Percentiles rank a stretch among this genome's conserved stretches.
Evolutionary conservation across 1,139 yeast species (phyloP).

Genomic region (Wickerhamiella infanticola): DNA sequence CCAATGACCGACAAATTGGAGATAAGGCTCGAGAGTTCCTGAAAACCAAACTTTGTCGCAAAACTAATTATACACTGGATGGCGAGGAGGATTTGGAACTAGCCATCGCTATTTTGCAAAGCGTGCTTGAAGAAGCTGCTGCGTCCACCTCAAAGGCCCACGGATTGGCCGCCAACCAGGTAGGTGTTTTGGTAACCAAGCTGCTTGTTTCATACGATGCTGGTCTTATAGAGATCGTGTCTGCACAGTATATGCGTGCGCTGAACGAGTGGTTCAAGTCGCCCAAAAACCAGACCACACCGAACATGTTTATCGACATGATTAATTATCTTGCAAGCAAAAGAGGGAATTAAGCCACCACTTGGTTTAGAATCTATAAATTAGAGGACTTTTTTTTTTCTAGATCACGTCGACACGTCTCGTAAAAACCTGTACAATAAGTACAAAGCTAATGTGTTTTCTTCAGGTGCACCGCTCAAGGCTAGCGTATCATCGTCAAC

Average conservation of each 20-base stretch:
- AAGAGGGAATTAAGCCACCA: neutral
- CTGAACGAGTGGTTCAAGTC: conserved; percentile 45
- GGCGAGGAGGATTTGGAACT: conserved; percentile 18
- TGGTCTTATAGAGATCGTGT: conserved; percentile 21
- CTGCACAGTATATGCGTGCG: conserved; percentile 41
- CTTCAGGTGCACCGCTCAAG: conserved; percentile 51
- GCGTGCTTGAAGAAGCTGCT: conserved; percentile 28
- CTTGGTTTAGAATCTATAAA: neutral
- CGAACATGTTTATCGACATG: conserved; percentile 59
- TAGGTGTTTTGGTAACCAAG: conserved; percentile 48
- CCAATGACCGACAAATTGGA: conserved; percentile 55
- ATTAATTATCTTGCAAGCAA: conserved; percentile 51
- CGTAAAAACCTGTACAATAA: conserved; percentile 66
- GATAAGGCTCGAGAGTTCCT: conserved; percentile 61
- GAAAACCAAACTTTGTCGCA: conserved; percentile 43
- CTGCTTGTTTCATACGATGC: conserved; percentile 26
- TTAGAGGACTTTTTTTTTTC: too few species aligned
- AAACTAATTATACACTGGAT: conserved; percentile 9
- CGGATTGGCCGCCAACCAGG: conserved; percentile 42
- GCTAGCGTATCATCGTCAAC: conserved; percentile 44
- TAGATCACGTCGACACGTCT: conserved; percentile 17
- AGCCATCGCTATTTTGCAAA: conserved; percentile 17
- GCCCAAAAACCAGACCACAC: conserved; percentile 33
- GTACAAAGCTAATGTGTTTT: conserved; percentile 64
- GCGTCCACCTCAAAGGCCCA: conserved; percentile 36